Evolutionary conservation across 768 basidiomycete genomes (phyloP), one percentile per base, ranked within the genome.

Genomic region (Ramaria rubella): DNA sequence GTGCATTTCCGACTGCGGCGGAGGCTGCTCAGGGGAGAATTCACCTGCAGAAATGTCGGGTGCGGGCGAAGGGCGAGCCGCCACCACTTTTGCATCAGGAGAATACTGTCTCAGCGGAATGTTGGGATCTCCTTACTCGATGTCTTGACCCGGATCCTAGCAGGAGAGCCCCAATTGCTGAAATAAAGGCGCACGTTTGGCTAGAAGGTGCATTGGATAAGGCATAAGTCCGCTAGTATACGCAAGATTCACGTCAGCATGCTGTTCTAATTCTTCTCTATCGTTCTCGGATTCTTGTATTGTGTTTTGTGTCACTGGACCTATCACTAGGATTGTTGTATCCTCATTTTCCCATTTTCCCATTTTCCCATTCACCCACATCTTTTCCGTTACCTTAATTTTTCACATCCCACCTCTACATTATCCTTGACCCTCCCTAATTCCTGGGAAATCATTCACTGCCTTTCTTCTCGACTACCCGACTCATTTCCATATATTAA

Each of bases 141-240:
- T 97, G 96, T 73, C 75, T 99, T 58, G 85, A 92, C 60, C 86
- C 88, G 15, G 82, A 96, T 64, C 92, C 91, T 2, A 72, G 80
- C 59, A 80, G 83, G 58, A 80, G 95, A 48, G 87, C 88, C 29
- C 87, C 86, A 38, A 91, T 97, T 52, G 72, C 75, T 49, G 86
- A 94, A 69, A 85, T 99, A 36, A 81, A 83, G 49, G 72, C 69
- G n/a, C 90, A 95, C 70, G 79, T 77, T n/a, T 98, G 95, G 94
- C 76, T 96, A 46, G 29, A 26, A 63, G 68, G 67, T 49, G 68
- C 69, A 33, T 59, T 72, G 52, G 68, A 69, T 45, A 31, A 57
- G 36, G 49, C 59, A 34, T 14, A 42, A 21, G n/a, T 42, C 17
- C 40, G 2, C 40, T 42, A 42, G n/a, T 40, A 15, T 36, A 17